Evolutionary conservation across 108 stramenopile genomes (phyloP).

Genomic region (Pseudonitzschia multistriata): DNA sequence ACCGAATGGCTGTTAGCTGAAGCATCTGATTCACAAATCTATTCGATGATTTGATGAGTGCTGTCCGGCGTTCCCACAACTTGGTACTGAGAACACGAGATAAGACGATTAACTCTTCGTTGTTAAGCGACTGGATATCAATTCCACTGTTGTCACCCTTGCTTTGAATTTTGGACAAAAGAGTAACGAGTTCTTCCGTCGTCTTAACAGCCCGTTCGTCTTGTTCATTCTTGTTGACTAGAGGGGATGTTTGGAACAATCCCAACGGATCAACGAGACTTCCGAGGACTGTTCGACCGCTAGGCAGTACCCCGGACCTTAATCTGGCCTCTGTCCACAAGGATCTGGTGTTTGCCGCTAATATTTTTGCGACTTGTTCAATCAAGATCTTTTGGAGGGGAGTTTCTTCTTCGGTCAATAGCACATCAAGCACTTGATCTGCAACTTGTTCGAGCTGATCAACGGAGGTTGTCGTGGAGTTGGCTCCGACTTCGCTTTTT

Average conservation of each 20-base stretch:
- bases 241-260: constrained; percentile 68
- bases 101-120: constrained; percentile 60
- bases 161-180: constrained; percentile 24
- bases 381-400: constrained; percentile 79
- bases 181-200: constrained; percentile 57
- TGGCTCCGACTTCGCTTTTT: constrained; percentile 27
- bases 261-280: constrained; percentile 87
- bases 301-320: constrained; percentile 65
- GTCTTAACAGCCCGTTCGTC: constrained; percentile 78
- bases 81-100: constrained; percentile 62
- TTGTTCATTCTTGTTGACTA: constrained; percentile 62
- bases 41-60: constrained; percentile 63
- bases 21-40: constrained; percentile 64
- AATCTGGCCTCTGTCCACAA: constrained; percentile 63
- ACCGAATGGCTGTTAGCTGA: constrained; percentile 66
- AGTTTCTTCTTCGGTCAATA: constrained; percentile 77
- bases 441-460: constrained; percentile 59
- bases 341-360: constrained; percentile 58
- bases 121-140: constrained; percentile 48
- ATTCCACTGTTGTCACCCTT: neutral
- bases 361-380: constrained; percentile 83
- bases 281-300: constrained; percentile 72
- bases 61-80: constrained; percentile 69
- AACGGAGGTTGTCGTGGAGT: constrained; percentile 34
- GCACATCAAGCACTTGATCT: constrained; percentile 71